Evolutionary conservation across 2,329 filamentous ascomycete species (phyloP), one percentile per base, ranked within the genome.

Genomic region (Ascosphaera apis): DNA sequence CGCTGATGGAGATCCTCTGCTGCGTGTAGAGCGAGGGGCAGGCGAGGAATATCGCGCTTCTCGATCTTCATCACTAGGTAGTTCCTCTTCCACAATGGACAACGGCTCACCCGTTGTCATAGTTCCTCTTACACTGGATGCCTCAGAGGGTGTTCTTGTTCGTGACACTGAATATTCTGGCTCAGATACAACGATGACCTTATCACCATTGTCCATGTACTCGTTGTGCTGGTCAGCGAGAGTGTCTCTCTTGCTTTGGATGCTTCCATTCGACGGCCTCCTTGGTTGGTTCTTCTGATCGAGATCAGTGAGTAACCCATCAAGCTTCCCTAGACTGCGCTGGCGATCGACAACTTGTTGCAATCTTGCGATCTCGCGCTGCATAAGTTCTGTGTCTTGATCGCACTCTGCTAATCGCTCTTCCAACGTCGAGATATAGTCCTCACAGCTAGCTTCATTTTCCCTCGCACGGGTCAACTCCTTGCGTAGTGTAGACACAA

Each of bases 331-430:
- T 3, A 98, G 69, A 52, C 84, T 93, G 40, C 88, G 71, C 54
- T 98, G 88, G 34, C 91, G 79, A 54, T 95, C 86, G 36, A 98
- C 73, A 5, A 98, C 82, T 53, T 92, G 81, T 55, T 95, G 88
- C 9, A 98, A 65, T 23, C 86, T 73, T 48, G 93, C 81, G 42
- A 98, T 80, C 50, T 98, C 88, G 25, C 86, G 80, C 53, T 92
- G 83, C 86, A 98, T 93, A 41, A 93, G 62, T 53, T 95, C 88
- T 43, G 81, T 73, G 51, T 98, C 88, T 53, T 95, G 86, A 48
- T 98, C 88, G 2, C 86, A 77, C 55, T 98, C 88, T 1, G 88
- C 88, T 6, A 98, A 67, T 15, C 86, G 77, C 57, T 95, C 88
- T 52, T 98, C 88, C 8, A 98, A 62, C 0, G 84, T 95, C 1